Base-by-base conservation (phyloP, 2,329 filamentous ascomycete species). In the Calonectria pauciramosa region DNA sequence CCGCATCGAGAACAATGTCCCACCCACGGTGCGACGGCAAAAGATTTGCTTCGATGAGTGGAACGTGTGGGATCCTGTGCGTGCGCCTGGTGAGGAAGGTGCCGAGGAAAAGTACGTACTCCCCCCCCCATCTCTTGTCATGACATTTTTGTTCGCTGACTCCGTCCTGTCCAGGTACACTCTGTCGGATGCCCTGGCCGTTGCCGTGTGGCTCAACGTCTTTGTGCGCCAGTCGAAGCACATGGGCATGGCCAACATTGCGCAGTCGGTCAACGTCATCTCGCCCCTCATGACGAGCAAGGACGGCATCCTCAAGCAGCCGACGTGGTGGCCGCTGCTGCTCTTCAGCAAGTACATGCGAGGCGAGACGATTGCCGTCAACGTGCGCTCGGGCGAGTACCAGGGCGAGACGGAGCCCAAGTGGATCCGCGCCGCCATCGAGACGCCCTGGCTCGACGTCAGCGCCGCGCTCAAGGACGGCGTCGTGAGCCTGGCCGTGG, bases 21-120 rank as follows among this genome's bases (percentile, higher is more conserved):
- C 93, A 0, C 85, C 89, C 0, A 86, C 87, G 0, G 90, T 93
- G n/a, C 90, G 90, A 5, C 87, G 90, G 4, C 93, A 91, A 60
- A 93, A 89, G 67, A 95, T 96, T 82, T 96, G 94, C 87, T 96
- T 96, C 82, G 94, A 96, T 82, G 94, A 96, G 84, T 96, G 94
- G 94, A 96, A 96, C 82, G 94, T 96, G 11, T 96, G 94, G 94
- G 93, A 95, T 79, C 93, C 93, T 0, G 87, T 89, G 68, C 90
- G 94, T 11, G 94, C 94, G 0, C 93, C 93, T 0, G 94, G 94
- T 20, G 91, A 94, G 79, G 83, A 90, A 74, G 94, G 94, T 20
- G 94, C 93, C 8, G 94, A 96, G 84, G 94, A 96, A 82, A 86
- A 85, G 79, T 80, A 67, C 16, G 70, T 68, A 20, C 32, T 28